Base-by-base conservation (phyloP, 495 filamentous ascomycete species). In the Arthonia radiata region DNA sequence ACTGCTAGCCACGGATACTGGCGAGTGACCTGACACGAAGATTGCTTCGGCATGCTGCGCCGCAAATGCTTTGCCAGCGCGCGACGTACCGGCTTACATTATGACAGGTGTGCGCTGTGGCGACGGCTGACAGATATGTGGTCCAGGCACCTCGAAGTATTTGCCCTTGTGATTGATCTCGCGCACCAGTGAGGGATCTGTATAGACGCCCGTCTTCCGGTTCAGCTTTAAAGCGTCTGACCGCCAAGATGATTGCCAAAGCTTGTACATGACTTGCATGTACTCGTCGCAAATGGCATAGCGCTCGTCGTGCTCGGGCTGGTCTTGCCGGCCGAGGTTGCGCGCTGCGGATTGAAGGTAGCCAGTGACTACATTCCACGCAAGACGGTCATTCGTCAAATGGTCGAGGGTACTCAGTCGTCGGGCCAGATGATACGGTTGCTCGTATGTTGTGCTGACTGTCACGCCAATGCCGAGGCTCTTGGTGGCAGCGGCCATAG, bases 401-500 rank as follows among this genome's bases (percentile, higher is more conserved):
- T 74, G 69, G 32, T 77, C 71, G 3, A 72, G 45, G 0, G 69
- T 77, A 0, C 63, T 64, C 14, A 77, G 39, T 13, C 69, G 49
- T 11, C 68, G 48, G 0, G 69, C 69, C 10, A 77, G 52, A 37
- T 71, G 67, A 41, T 69, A 77, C 1, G 71, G 69, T 34, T 65
- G 61, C 39, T 74, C 71, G 33, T 72, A 75, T 11, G 66, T 73
- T 4, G 64, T 72, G 19, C 56, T 54, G 12, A 59, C 47, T 18
- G 82, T 80, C 13, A 83, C 58, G 22, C 77, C 58, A 18, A 70
- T 37, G 6, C 71, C 75, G 8, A 89, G 53, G n/a, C 57, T 53
- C 24, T 78, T 31, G 16, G 71, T 79, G 13, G 54, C 54, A 0
- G 56, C 42, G 21, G 58, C 49, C 10, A 59, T 47, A 4, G 61